Evolutionary conservation across 805 yeast genomes (phyloP), one percentile per base, ranked within the genome.

Genomic region (Kodamaea restingae): DNA sequence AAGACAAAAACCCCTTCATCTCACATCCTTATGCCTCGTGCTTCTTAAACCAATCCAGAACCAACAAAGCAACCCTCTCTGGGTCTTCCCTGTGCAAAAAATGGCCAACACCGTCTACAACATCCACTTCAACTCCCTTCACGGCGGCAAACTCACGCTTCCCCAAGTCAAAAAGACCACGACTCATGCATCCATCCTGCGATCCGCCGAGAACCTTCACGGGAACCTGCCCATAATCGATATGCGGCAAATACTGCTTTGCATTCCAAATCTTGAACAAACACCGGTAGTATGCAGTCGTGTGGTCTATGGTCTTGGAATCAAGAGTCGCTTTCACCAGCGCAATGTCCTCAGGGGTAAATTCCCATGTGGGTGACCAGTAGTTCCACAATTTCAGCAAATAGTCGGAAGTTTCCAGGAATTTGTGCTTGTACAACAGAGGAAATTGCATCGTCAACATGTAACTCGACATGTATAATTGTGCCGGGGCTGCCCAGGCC

Each of bases 301-400:
- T 55, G 9, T 56, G 58, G 31, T 63, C 62, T 3, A 58, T 63
- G 1, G 55, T 54, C 10, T 54, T 54, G 15, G 48, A 39, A 7
- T 38, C 32, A n/a, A 67, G 47, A 1, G 62, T 57, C n/a, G 45
- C 45, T 36, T 60, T 48, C 11, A 65, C 65, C 11, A 49, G 43
- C 15, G 43, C 61, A 17, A 65, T 58, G 8, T 52, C 62, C 10
- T 39, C 44, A 8, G 37, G 21, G 11, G 52, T 18, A 38, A 55
- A 64, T 12, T 57, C 48, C 68, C 70, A 67, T 1, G 56, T 49
- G 1, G 73, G 71, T 3, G 70, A 61, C 73, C 73, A 67, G 43
- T 41, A 58, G 25, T 41, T 45, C 70, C 70, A 66, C 18, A 67
- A 46, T 4, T 35, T 17, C 39, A 56, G 58, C 47, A 67, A 49